Evolutionary conservation across 768 basidiomycete genomes (phyloP).

Genomic region (Dictyophora rubrovolvata): DNA sequence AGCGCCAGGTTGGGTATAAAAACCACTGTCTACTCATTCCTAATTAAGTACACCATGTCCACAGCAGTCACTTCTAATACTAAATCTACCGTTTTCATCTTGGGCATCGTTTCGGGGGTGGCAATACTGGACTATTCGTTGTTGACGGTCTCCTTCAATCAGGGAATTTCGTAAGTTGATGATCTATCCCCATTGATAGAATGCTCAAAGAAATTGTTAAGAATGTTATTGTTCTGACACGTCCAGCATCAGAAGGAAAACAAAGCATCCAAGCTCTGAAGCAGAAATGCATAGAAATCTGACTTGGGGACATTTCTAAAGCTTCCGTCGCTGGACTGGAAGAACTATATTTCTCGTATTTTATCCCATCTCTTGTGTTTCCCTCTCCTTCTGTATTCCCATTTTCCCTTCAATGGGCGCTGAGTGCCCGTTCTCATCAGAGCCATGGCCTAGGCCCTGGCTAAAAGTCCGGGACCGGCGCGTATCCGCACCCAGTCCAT

Average conservation of each 20-base stretch:
- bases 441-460: too few species aligned
- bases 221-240: neutral
- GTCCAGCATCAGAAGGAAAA: conserved; percentile 14
- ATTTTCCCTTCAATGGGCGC: too few species aligned
- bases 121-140: conserved; percentile 14
- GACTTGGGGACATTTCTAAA: conserved; percentile 10
- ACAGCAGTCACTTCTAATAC: neutral
- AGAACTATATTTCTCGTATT: too few species aligned
- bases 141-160: conserved; percentile 11
- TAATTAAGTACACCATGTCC: neutral
- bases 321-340: conserved; percentile 12
- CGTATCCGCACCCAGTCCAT: too few species aligned
- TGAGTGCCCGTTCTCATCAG: too few species aligned
- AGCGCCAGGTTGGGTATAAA: too few species aligned
- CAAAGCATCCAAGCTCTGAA: conserved; percentile 9
- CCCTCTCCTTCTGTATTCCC: too few species aligned
- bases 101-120: conserved; percentile 17
- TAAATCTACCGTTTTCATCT: conserved; percentile 12
- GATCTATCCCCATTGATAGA: neutral
- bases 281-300: conserved; percentile 15
- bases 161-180: conserved; percentile 14
- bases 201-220: neutral
- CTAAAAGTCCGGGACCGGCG: too few species aligned
- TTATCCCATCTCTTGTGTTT: too few species aligned
- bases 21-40: neutral